These are phyloP conservation scores for Beauveria brongniartii DNA, from an alignment of 2,329 filamentous ascomycete genomes.

Conservation along the genomic window DNA sequence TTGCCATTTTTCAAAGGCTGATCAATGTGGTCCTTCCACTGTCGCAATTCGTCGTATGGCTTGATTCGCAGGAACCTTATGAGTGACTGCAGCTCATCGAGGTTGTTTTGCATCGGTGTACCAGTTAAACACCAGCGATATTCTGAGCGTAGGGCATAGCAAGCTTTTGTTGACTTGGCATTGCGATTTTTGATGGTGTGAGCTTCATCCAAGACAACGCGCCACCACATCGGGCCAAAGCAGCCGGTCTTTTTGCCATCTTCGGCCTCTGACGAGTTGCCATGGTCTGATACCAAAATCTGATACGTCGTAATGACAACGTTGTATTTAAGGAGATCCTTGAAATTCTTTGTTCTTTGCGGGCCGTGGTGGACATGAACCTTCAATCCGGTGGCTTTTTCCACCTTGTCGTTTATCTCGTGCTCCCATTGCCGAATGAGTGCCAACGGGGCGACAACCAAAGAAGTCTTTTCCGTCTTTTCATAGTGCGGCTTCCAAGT, in stretches of 20 bases:
- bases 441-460: conserved; percentile 88
- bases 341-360: conserved; percentile 68
- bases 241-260: conserved; percentile 67
- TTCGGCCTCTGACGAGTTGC: conserved; percentile 53
- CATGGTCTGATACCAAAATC: conserved; percentile 86
- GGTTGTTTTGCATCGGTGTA: conserved; percentile 96
- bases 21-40: conserved; percentile 90
- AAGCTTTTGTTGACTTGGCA: conserved; percentile 89
- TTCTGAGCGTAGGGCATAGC: conserved; percentile 73
- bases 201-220: conserved; percentile 90
- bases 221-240: conserved; percentile 91
- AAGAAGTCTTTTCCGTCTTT: conserved; percentile 65
- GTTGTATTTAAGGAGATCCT: conserved; percentile 76
- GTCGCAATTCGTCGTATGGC: conserved; percentile 76
- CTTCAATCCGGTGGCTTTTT: conserved; percentile 58
- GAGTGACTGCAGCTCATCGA: conserved; percentile 90
- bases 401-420: conserved; percentile 79
- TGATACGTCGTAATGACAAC: conserved; percentile 97
- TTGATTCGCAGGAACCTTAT: conserved; percentile 89
- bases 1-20: conserved; percentile 82
- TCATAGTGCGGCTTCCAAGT: conserved; percentile 62
- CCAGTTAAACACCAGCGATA: conserved; percentile 96
- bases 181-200: conserved; percentile 98
- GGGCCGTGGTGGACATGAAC: conserved; percentile 90
- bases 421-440: conserved; percentile 96